Evolutionary conservation across 1,284 basidiomycete genomes (phyloP), one percentile per base, ranked within the genome.

Genomic region (Apiotrichum gamsii): DNA sequence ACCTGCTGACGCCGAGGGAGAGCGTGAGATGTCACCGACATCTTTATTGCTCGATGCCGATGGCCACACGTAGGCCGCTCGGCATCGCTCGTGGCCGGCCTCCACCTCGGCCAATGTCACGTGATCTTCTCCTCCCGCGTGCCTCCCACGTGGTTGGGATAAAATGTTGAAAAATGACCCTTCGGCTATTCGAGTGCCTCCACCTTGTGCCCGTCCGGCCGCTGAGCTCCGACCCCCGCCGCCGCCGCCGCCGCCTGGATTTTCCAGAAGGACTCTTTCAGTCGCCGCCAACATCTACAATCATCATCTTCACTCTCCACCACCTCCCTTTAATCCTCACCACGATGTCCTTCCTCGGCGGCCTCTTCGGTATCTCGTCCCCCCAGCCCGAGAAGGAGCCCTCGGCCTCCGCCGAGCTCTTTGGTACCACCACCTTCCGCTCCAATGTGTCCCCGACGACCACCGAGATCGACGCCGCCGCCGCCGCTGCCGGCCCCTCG

Each of bases 321-420:
- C 20, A 16, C 20, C 44, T 14, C 25, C 38, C 30, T 5, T 41
- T 19, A 18, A 6, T n/a, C n/a, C 28, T 43, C 5, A 29, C 39
- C 19, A 44, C 23, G 37, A 43, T 74, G 71, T 68, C 70, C n/a
- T 70, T 73, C 61, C 61, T 73, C 45, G 57, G 52, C 47, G 65
- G 64, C 36, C 58, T 69, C 31, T 67, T 64, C 42, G 59, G 63
- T 43, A 47, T 45, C 38, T 54, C 60, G 19, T 13, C 37, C 33
- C 44, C 47, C 28, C 23, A 50, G 36, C 33, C 55, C n/a, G 36
- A 40, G 47, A 51, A 43, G 51, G 49, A 47, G 43, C 47, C 24
- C 14, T 63, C 64, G 16, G 61, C 64, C 11, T 65, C 69, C 4
- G 54, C 66, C 14, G 64, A 69, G 23, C 54, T 71, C 23, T 71